Conservation (phyloP, 805 yeast species). For the Kodamaea laetipori region DNA sequence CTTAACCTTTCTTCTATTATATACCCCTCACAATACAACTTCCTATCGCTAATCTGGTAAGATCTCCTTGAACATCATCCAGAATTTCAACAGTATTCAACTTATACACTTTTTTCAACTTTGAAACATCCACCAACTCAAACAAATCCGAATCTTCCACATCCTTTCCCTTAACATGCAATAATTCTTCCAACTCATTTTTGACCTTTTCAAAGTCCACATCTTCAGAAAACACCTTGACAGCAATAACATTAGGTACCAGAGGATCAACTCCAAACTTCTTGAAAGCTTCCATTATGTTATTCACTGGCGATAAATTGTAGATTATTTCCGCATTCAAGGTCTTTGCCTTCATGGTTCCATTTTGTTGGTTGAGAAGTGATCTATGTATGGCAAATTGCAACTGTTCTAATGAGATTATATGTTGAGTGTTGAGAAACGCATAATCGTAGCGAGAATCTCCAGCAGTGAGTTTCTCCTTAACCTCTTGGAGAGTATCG, state of each 20-base stretch:
- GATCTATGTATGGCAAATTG: constrained; percentile 62
- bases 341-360: constrained; percentile 59
- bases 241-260: constrained; percentile 47
- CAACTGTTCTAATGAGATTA: constrained; percentile 64
- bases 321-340: constrained; percentile 73
- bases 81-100: constrained; percentile 29
- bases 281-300: constrained; percentile 69
- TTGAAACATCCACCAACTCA: constrained; percentile 25
- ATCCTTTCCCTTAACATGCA: constrained; percentile 16
- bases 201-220: neutral
- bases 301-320: constrained; percentile 68
- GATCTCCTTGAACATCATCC: constrained; percentile 22
- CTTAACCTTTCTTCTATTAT: too few species aligned
- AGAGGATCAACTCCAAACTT: constrained; percentile 67
- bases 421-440: constrained; percentile 59
- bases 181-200: constrained; percentile 26
- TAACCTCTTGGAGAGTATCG: constrained; percentile 40
- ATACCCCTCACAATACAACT: constrained; percentile 52
- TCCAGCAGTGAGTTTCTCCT: constrained; percentile 45
- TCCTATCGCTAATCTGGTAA: constrained; percentile 48
- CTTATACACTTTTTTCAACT: constrained; percentile 40
- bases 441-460: constrained; percentile 58
- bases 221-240: constrained; percentile 42
- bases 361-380: constrained; percentile 50
- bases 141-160: constrained; percentile 29